phyloP scores from a whole-genome alignment of 345 rosid species.

The Bruguiera parviflora region DNA sequence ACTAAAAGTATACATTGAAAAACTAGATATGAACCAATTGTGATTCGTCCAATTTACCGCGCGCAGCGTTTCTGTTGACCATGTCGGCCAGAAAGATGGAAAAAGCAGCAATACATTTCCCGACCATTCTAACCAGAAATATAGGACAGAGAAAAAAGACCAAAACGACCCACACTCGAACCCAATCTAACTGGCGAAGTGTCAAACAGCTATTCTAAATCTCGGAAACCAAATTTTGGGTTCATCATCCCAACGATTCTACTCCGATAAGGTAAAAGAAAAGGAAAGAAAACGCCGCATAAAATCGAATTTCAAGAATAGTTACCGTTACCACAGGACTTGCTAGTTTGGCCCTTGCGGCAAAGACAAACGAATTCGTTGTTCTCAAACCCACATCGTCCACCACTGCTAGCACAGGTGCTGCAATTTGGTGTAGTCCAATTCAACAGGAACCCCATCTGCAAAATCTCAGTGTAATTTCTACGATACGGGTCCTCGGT shows the following conservation, averaged over 20 bases:
- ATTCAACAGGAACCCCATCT: slow-evolving; percentile 51
- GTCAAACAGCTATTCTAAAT: no score
- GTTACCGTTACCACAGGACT: slow-evolving; percentile 51
- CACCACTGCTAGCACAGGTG: slow-evolving; percentile 44
- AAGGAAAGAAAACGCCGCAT: no score
- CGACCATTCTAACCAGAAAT: no score
- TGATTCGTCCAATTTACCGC: no score
- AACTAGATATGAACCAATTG: no score
- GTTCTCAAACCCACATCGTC: slow-evolving; percentile 41
- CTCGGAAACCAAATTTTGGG: no score
- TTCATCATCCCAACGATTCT: no score
- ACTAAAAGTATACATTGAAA: no score
- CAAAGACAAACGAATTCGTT: slow-evolving; percentile 46
- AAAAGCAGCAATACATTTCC: no score
- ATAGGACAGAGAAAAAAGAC: neutral
- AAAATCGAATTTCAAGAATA: neutral
- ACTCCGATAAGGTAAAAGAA: neutral
- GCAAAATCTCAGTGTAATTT: slow-evolving; percentile 39
- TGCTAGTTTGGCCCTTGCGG: slow-evolving; percentile 31
- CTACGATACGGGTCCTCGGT: neutral
- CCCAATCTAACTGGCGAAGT: neutral
- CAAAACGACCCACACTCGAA: neutral
- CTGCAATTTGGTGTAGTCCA: slow-evolving; percentile 47
- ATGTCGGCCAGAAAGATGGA: no score
- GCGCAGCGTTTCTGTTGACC: no score